These are phyloP conservation scores for Dillenia suffruticosa DNA, from an alignment of 164 flowering plant species.

Conservation along the genomic window DNA sequence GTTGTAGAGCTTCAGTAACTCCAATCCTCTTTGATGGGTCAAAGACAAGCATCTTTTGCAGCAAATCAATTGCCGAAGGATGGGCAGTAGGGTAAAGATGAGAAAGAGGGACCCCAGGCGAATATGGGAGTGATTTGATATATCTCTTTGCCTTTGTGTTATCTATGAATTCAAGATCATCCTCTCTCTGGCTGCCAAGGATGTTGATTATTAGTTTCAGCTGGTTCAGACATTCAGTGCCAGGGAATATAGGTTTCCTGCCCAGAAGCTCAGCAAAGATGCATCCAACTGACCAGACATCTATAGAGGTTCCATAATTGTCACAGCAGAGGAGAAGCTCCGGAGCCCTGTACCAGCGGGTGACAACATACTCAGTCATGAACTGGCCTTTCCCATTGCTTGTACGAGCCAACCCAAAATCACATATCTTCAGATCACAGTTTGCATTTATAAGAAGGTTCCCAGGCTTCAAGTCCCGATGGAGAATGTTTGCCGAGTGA, in stretches of 20 bases:
- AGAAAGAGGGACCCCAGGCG: conserved; percentile 49
- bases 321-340: conserved; percentile 94
- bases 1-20: conserved; percentile 80
- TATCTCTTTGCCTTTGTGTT: conserved; percentile 73
- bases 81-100: conserved; percentile 70
- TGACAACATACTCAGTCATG: conserved; percentile 97
- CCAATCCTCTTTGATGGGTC: conserved; percentile 90
- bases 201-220: conserved; percentile 77
- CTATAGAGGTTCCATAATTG: conserved; percentile 89
- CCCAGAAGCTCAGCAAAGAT: conserved; percentile 92
- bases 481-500: conserved; percentile 93
- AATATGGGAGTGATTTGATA: conserved; percentile 63
- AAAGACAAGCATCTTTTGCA: conserved; percentile 79
- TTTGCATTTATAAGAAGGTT: conserved; percentile 87
- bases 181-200: conserved; percentile 77
- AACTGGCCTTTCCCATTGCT: conserved; percentile 74
- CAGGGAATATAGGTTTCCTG: conserved; percentile 85
- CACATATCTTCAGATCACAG: conserved; percentile 91
- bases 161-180: conserved; percentile 72
- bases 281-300: conserved; percentile 98
- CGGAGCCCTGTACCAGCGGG: conserved; percentile 97
- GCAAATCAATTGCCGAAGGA: conserved; percentile 76
- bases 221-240: conserved; percentile 87
- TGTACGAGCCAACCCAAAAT: conserved; percentile 90
- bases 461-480: conserved; percentile 94